Percentiles rank a stretch among this genome's conserved stretches.
These are phyloP conservation scores for Trifolium subterraneum DNA, from an alignment of 306 rosid species.

Conservation along the genomic window DNA sequence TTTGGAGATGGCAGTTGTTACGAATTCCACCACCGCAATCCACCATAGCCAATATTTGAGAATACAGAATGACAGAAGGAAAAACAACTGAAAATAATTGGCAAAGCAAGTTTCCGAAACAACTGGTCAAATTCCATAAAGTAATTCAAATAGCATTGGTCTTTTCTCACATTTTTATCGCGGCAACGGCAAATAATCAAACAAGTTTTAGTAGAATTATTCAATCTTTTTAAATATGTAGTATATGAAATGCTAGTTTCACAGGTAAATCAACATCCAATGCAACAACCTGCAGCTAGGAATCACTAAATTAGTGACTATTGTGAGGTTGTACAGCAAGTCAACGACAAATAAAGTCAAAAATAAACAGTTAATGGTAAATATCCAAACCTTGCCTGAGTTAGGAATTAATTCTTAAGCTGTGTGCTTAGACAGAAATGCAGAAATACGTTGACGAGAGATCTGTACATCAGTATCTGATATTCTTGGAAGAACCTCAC, in stretches of 20 bases:
- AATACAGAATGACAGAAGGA: background rate
- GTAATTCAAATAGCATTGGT: slow-evolving; percentile 29
- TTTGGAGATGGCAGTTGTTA: background rate
- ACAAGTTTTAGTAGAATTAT: background rate
- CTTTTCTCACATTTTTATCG: slow-evolving; percentile 3
- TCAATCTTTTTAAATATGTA: slow-evolving; percentile 29
- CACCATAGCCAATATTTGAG: background rate
- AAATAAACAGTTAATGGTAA: slow-evolving; percentile 44
- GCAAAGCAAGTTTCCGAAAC: slow-evolving; percentile 17
- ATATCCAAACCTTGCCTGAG: slow-evolving; percentile 82
- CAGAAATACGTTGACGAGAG: slow-evolving; percentile 74
- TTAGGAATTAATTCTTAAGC: slow-evolving; percentile 88
- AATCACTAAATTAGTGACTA: slow-evolving; percentile 32
- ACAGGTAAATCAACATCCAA: slow-evolving; percentile 93
- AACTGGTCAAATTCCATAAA: slow-evolving; percentile 9
- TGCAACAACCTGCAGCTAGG: slow-evolving; percentile 72
- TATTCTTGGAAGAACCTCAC: slow-evolving; percentile 64
- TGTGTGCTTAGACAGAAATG: slow-evolving; percentile 73
- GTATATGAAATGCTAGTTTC: slow-evolving; percentile 94
- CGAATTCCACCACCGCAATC: background rate
- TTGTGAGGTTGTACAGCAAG: slow-evolving; percentile 28
- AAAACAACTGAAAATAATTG: slow-evolving; percentile 24
- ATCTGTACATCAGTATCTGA: slow-evolving; percentile 79
- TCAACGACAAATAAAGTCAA: slow-evolving; percentile 24
- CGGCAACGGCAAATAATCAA: slow-evolving; percentile 27